Conservation (phyloP, 441 rosid species). For the Pelargonium australe region DNA sequence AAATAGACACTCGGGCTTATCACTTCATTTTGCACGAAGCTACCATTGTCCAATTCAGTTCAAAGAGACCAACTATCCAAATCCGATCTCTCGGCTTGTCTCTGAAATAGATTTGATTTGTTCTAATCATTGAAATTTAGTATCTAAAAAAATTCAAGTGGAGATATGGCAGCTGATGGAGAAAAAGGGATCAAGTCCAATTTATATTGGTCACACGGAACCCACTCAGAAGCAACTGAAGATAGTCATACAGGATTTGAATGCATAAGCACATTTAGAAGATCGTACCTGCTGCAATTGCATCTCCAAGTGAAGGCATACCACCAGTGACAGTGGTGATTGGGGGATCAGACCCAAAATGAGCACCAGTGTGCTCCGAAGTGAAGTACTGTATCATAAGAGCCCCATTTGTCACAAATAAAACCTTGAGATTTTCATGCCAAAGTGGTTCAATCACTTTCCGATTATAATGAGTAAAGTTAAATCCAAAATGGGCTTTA, state of each 20-base stretch:
- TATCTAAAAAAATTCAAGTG: background rate
- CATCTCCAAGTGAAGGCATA: constrained; percentile 93
- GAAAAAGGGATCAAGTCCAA: background rate
- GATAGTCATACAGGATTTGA: background rate
- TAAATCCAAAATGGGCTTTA: constrained; percentile 37
- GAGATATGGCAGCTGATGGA: background rate
- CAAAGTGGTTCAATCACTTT: constrained; percentile 65
- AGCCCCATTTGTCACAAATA: constrained; percentile 91
- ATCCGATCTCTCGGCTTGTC: background rate
- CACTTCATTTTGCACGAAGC: background rate
- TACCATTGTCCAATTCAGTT: background rate
- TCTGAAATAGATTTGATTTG: background rate
- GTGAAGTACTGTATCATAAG: constrained; percentile 86
- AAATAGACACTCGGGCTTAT: constrained; percentile 7
- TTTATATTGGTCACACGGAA: background rate
- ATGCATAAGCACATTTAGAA: constrained; percentile 11
- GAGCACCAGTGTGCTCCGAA: constrained; percentile 64
- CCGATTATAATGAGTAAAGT: constrained; percentile 59
- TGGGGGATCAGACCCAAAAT: constrained; percentile 72
- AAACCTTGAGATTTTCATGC: constrained; percentile 70
- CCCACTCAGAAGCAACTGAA: background rate
- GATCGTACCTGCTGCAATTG: constrained; percentile 71
- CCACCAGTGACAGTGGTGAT: constrained; percentile 71
- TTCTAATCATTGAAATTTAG: constrained; percentile 5
- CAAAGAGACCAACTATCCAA: background rate